Percentiles rank a stretch among this genome's conserved stretches.
These are phyloP conservation scores for Candolleomyces eurysporus DNA, from an alignment of 768 basidiomycete genomes.

Conservation along the genomic window DNA sequence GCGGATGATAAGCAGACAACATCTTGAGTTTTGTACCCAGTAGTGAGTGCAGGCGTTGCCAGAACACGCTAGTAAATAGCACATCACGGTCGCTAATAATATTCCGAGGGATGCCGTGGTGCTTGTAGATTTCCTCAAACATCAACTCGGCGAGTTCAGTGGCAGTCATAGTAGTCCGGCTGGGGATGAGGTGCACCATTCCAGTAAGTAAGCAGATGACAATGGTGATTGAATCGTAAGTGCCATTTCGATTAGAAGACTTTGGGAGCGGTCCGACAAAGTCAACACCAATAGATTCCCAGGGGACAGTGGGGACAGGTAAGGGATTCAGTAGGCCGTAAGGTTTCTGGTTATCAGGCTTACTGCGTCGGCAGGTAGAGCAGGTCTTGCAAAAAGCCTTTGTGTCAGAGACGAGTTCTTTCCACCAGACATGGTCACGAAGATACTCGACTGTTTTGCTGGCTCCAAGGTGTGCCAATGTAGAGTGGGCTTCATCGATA, in stretches of 20 bases:
- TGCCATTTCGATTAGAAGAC: constrained; percentile 5
- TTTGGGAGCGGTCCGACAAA: constrained; percentile 21
- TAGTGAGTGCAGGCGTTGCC: constrained; percentile 7
- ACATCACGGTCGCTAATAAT: constrained; percentile 5
- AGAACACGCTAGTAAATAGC: constrained; percentile 12
- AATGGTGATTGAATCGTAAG: constrained; percentile 11
- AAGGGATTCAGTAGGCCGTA: constrained; percentile 22
- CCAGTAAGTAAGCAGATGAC: constrained; percentile 16
- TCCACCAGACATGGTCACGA: constrained; percentile 24
- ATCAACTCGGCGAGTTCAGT: constrained; percentile 10
- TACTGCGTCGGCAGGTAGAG: constrained; percentile 13
- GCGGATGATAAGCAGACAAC: constrained; percentile 7
- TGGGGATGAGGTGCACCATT: constrained; percentile 11
- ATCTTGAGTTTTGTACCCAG: constrained; percentile 4
- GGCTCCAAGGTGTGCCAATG: constrained; percentile 33
- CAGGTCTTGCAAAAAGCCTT: constrained; percentile 20
- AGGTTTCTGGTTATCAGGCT: constrained; percentile 19
- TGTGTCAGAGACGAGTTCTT: constrained; percentile 15
- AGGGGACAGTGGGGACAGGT: constrained; percentile 8
- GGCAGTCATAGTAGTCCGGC: constrained; percentile 2
- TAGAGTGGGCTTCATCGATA: constrained; percentile 34
- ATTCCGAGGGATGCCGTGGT: constrained; percentile 8
- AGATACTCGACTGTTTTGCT: constrained; percentile 29
- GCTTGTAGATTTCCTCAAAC: constrained; percentile 8
- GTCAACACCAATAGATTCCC: constrained; percentile 13